A percentile compares a stretch with the other conserved stretches of the same genome.
phyloP scores from a whole-genome alignment of 139 green algal genomes.

The Gonium pectorale region DNA sequence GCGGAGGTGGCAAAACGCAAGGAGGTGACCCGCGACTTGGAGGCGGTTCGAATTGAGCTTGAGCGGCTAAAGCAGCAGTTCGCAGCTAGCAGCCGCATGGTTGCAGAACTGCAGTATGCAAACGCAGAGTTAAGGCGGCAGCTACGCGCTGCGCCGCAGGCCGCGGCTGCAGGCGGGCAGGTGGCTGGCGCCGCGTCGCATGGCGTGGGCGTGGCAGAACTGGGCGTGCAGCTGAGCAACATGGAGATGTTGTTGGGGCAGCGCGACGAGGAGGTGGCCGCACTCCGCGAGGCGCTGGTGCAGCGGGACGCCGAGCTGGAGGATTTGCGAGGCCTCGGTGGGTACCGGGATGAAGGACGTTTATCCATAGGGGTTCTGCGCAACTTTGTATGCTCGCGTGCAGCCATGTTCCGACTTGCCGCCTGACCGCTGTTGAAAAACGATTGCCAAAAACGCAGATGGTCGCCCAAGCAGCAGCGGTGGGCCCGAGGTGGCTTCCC shows the following conservation, averaged over 20 bases:
- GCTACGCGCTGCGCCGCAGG: neutral
- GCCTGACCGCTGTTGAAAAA: too few relatives aligned
- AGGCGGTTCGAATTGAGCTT: slow-evolving; percentile 52
- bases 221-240: slow-evolving; percentile 38
- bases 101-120: slow-evolving; percentile 60
- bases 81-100: slow-evolving; percentile 44
- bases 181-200: neutral
- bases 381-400: too few relatives aligned
- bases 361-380: too few relatives aligned
- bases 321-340: slow-evolving; percentile 9
- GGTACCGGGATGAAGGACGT: neutral
- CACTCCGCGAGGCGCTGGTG: slow-evolving; percentile 57
- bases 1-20: slow-evolving; percentile 62
- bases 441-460: too few relatives aligned
- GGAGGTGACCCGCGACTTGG: slow-evolving; percentile 58
- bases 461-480: too few relatives aligned
- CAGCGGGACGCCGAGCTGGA: slow-evolving; percentile 60
- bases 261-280: slow-evolving; percentile 51
- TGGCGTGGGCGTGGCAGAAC: slow-evolving; percentile 17
- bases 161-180: neutral
- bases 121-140: slow-evolving; percentile 57
- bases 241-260: slow-evolving; percentile 55
- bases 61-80: slow-evolving; percentile 58
- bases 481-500: slow-evolving; percentile 28
- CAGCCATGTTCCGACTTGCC: too few relatives aligned